Conservation (phyloP, 202 grass and related monocot genomes). For the Schoenoplectus tabernaemontani region DNA sequence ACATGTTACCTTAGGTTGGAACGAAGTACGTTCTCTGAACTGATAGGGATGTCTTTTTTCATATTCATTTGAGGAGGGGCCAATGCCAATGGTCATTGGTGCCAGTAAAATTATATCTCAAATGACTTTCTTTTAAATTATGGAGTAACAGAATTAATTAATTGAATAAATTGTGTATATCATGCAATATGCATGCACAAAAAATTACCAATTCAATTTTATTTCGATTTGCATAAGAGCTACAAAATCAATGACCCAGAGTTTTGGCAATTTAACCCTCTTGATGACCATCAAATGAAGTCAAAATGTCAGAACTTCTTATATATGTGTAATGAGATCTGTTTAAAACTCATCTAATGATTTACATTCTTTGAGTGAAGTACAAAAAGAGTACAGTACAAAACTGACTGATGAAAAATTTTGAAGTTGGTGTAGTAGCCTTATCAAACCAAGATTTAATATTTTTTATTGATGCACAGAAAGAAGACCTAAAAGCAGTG, state of each 20-base stretch:
- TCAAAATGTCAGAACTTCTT: not conserved
- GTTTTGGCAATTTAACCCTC: not conserved
- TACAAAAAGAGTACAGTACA: not conserved
- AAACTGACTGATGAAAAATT: not conserved
- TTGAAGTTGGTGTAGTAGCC: no score
- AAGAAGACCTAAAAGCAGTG: conserved; percentile 90
- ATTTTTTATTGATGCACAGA: conserved; percentile 45
- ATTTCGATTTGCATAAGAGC: not conserved
- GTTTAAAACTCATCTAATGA: no score
- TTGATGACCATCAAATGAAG: not conserved
- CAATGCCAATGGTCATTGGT: not conserved
- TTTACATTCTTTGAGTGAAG: not conserved
- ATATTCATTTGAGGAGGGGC: no score
- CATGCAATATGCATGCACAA: not conserved
- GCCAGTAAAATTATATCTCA: not conserved
- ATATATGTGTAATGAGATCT: not conserved
- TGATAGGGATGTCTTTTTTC: not conserved
- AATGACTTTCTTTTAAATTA: not conserved
- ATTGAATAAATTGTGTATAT: not conserved
- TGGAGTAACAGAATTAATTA: not conserved
- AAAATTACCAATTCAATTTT: not conserved
- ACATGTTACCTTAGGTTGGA: conserved; percentile 98
- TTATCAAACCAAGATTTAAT: not conserved
- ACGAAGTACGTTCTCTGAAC: conserved; percentile 62
- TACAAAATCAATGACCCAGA: not conserved